These are phyloP conservation scores for Pyrenochaeta sp. DNA, from an alignment of 2,329 filamentous ascomycete genomes.

Conservation along the genomic window DNA sequence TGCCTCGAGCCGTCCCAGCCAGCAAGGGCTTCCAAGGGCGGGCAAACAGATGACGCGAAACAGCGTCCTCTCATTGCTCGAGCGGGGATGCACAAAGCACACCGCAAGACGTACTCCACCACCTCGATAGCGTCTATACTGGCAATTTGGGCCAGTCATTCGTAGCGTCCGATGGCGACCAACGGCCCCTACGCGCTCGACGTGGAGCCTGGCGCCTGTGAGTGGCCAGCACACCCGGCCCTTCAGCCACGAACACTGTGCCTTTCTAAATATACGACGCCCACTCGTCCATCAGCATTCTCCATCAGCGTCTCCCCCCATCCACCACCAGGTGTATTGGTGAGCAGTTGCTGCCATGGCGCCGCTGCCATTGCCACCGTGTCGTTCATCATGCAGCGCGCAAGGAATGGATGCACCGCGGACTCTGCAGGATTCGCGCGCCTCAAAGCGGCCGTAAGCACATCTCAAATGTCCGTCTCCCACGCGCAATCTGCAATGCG, in stretches of 20 bases:
- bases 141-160: slow-evolving; percentile 29
- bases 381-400: slow-evolving; percentile 1
- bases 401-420: slow-evolving; percentile 9
- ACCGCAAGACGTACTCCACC: slow-evolving; percentile 34
- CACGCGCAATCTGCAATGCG: slow-evolving; percentile 30
- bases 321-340: not conserved
- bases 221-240: slow-evolving; percentile 22
- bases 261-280: slow-evolving; percentile 30
- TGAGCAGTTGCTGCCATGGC: not conserved
- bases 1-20: slow-evolving; percentile 1
- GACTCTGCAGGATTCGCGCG: slow-evolving; percentile 11
- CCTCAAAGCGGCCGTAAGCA: slow-evolving; percentile 11
- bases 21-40: slow-evolving; percentile 16
- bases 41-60: slow-evolving; percentile 16
- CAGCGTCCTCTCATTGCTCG: slow-evolving; percentile 34
- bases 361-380: not conserved
- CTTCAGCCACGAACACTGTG: slow-evolving; percentile 31
- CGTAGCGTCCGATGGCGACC: slow-evolving; percentile 19
- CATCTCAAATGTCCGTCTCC: slow-evolving; percentile 24
- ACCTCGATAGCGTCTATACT: slow-evolving; percentile 35
- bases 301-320: slow-evolving; percentile 10
- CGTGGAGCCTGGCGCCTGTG: slow-evolving; percentile 11
- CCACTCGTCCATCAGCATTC: slow-evolving; percentile 11
- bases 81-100: slow-evolving; percentile 24
- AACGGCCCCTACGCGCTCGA: slow-evolving; percentile 34